A percentile compares a stretch with the other conserved stretches of the same genome.
Evolutionary conservation across 345 rosid genomes (phyloP).

Genomic region (Brassica cretica): DNA sequence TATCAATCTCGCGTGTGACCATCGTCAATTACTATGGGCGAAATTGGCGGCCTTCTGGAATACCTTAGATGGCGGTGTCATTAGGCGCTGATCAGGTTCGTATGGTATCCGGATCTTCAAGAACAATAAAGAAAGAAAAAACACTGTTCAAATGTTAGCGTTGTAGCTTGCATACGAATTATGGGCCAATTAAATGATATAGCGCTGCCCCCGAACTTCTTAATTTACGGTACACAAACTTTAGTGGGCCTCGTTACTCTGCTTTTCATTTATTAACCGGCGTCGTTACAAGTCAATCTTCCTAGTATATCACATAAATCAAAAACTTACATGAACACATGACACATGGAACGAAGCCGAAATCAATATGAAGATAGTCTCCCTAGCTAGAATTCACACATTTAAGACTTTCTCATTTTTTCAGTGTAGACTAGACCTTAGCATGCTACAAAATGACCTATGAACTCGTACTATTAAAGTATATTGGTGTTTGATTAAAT

Average conservation of each 20-base stretch:
- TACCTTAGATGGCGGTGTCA: too few species aligned
- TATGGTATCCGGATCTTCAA: too few species aligned
- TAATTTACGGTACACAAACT: background rate
- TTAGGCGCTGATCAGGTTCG: too few species aligned
- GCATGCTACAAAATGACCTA: background rate
- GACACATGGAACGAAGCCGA: background rate
- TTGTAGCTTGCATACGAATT: background rate
- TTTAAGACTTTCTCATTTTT: background rate
- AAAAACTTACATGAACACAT: background rate
- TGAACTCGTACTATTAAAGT: too few species aligned
- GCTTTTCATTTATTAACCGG: background rate
- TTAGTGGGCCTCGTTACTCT: background rate
- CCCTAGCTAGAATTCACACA: background rate
- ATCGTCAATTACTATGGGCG: too few species aligned
- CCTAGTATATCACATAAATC: background rate
- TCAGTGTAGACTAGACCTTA: background rate
- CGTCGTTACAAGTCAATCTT: background rate
- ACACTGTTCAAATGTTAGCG: background rate
- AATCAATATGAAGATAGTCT: background rate
- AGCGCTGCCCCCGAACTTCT: background rate
- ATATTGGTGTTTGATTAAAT: too few species aligned
- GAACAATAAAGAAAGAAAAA: too few species aligned
- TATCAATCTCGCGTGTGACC: too few species aligned
- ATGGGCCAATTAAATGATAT: background rate
- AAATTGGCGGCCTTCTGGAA: too few species aligned